These are phyloP conservation scores for Thermomucor indicae-seudaticae DNA, from an alignment of 371 early-diverging fungal genomes.

Conservation along the genomic window DNA sequence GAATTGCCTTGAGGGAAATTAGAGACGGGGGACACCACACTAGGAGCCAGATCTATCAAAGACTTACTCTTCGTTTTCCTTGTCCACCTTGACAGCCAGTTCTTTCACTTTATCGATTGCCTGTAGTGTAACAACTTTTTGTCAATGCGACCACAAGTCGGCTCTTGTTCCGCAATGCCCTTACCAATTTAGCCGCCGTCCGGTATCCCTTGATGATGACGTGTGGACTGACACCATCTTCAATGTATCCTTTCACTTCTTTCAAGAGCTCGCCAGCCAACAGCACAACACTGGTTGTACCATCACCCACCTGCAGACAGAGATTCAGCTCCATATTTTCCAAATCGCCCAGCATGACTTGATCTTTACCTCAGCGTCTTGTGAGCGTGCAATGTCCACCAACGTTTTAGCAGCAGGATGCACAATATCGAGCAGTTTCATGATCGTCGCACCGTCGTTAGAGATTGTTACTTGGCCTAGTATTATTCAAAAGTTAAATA, in stretches of 20 bases:
- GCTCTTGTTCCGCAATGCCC: too few species aligned
- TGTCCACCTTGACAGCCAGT: slow-evolving; percentile 75
- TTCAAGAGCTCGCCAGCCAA: slow-evolving; percentile 97
- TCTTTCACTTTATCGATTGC: slow-evolving; percentile 87
- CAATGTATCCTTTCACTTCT: slow-evolving; percentile 91
- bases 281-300: slow-evolving; percentile 99
- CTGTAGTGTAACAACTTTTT: slow-evolving; percentile 23
- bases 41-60: neutral
- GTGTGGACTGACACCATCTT: slow-evolving; percentile 95
- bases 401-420: slow-evolving; percentile 99
- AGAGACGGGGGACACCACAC: neutral
- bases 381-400: slow-evolving; percentile 97
- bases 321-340: neutral
- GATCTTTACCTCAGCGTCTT: slow-evolving; percentile 95
- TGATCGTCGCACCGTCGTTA: slow-evolving; percentile 99
- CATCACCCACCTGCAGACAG: slow-evolving; percentile 87
- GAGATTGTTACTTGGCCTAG: slow-evolving; percentile 94
- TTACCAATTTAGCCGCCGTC: slow-evolving; percentile 74
- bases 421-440: slow-evolving; percentile 97
- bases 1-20: slow-evolving; percentile 58
- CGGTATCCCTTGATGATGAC: slow-evolving; percentile 94
- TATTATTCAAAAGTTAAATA: neutral
- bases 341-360: neutral
- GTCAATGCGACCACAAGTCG: too few species aligned
- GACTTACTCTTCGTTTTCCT: slow-evolving; percentile 69